Percentiles rank a stretch among this genome's conserved stretches.
Evolutionary conservation across 306 rosid genomes (phyloP).

Genomic region (Ormosia semicastrata): DNA sequence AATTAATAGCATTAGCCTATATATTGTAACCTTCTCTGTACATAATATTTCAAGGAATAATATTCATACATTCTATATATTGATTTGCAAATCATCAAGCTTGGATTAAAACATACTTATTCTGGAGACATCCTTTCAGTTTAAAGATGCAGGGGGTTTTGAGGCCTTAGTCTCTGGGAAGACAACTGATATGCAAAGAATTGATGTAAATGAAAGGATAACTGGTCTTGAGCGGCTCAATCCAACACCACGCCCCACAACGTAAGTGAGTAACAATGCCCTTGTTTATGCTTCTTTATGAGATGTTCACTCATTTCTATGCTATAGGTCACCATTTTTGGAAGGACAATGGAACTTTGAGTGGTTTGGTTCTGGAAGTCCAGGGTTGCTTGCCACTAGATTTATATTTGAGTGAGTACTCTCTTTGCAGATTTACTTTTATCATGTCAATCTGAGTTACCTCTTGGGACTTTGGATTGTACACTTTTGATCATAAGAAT

Average conservation of each 20-base stretch:
- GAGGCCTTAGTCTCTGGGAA: constrained; percentile 85
- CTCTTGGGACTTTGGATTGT: background rate
- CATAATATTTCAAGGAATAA: too few species aligned
- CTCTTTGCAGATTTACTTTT: background rate
- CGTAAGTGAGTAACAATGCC: constrained; percentile 49
- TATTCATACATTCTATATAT: too few species aligned
- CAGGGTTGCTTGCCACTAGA: constrained; percentile 72
- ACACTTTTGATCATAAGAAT: constrained; percentile 2
- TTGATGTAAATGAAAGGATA: constrained; percentile 95
- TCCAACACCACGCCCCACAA: constrained; percentile 95
- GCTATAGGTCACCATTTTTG: constrained; percentile 90
- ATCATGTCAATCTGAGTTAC: background rate
- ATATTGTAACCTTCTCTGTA: too few species aligned
- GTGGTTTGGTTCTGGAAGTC: constrained; percentile 89
- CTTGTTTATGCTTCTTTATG: constrained; percentile 18
- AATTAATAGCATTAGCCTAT: too few species aligned
- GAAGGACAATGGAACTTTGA: constrained; percentile 96
- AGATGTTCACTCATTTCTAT: constrained; percentile 41
- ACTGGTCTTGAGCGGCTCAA: constrained; percentile 92
- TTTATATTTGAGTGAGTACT: constrained; percentile 75
- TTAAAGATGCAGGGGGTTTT: constrained; percentile 94
- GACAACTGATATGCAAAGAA: constrained; percentile 70
- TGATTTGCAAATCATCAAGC: background rate
- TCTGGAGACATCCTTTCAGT: constrained; percentile 52
- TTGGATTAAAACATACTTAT: constrained; percentile 24